Percentiles rank a stretch among this genome's conserved stretches.
These are phyloP conservation scores for Ceratobasidium theobromae DNA, from an alignment of 1,284 basidiomycete genomes.

Conservation along the genomic window DNA sequence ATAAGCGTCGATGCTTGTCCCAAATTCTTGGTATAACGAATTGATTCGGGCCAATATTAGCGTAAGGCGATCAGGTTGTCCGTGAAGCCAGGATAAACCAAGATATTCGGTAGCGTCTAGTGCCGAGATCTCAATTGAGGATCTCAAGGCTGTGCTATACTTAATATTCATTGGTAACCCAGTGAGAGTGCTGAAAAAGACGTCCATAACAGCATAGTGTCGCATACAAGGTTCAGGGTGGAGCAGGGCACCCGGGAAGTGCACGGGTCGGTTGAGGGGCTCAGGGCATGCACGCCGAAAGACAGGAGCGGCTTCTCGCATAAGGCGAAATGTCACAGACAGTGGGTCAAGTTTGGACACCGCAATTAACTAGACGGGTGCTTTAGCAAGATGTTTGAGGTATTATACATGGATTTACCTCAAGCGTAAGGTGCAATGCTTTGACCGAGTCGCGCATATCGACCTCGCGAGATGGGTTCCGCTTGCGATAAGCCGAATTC, in stretches of 20 bases:
- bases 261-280: neutral
- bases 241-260: conserved; percentile 4
- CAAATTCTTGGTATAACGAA: conserved; percentile 8
- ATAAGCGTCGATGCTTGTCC: neutral
- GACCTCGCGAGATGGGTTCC: neutral
- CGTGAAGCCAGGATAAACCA: conserved; percentile 22
- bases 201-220: conserved; percentile 2
- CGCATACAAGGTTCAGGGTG: conserved; percentile 4
- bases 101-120: neutral
- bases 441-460: neutral
- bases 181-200: neutral
- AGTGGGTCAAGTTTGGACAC: neutral
- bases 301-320: neutral
- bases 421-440: neutral
- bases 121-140: neutral
- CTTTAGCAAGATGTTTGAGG: neutral
- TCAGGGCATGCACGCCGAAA: conserved; percentile 2
- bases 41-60: conserved; percentile 18
- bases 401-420: neutral
- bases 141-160: neutral
- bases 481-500: neutral
- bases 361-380: neutral
- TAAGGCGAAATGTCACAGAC: neutral
- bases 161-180: neutral
- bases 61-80: conserved; percentile 7